phyloP scores from a whole-genome alignment of 2,329 filamentous ascomycete genomes.

The Cryphonectria radicalis region DNA sequence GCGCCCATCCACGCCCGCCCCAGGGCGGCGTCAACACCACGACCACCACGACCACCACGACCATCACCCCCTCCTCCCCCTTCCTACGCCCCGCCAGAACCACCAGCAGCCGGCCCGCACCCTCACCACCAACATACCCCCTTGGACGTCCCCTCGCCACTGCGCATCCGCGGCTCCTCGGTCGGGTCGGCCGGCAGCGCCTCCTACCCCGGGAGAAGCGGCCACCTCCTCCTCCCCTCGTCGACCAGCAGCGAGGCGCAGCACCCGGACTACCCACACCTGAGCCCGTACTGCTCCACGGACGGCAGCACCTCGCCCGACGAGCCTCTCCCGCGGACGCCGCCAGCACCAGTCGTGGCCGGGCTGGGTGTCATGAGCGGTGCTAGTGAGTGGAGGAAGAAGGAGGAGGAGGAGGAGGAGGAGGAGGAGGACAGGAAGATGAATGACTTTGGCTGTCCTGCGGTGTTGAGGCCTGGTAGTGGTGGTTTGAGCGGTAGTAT shows the following conservation, averaged over 20 bases:
- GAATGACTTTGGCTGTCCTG: slow-evolving; percentile 5
- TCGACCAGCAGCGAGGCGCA: slow-evolving; percentile 13
- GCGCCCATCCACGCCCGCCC: slow-evolving; percentile 3
- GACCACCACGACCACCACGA: background rate
- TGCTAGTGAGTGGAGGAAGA: background rate
- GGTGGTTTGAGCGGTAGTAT: background rate
- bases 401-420: background rate
- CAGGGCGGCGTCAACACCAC: background rate
- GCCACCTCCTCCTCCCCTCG: background rate
- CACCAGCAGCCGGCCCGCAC: background rate
- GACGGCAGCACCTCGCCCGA: slow-evolving; percentile 15
- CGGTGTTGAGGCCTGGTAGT: slow-evolving; percentile 23
- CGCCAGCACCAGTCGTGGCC: slow-evolving; percentile 27
- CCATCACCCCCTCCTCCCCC: background rate
- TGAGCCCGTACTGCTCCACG: slow-evolving; percentile 35
- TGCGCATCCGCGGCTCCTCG: slow-evolving; percentile 21
- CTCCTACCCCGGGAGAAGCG: background rate
- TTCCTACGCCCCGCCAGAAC: slow-evolving; percentile 3
- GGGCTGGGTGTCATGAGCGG: slow-evolving; percentile 16
- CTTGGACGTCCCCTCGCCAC: slow-evolving; percentile 17
- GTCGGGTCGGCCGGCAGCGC: slow-evolving; percentile 8
- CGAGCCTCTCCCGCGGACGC: slow-evolving; percentile 22
- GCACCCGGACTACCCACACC: slow-evolving; percentile 36
- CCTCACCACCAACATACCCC: background rate
- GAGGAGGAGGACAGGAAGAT: background rate